Percentiles rank a stretch among this genome's conserved stretches.
phyloP scores from a whole-genome alignment of 163 green algal genomes.

The Trebouxiophyceae sp. region DNA sequence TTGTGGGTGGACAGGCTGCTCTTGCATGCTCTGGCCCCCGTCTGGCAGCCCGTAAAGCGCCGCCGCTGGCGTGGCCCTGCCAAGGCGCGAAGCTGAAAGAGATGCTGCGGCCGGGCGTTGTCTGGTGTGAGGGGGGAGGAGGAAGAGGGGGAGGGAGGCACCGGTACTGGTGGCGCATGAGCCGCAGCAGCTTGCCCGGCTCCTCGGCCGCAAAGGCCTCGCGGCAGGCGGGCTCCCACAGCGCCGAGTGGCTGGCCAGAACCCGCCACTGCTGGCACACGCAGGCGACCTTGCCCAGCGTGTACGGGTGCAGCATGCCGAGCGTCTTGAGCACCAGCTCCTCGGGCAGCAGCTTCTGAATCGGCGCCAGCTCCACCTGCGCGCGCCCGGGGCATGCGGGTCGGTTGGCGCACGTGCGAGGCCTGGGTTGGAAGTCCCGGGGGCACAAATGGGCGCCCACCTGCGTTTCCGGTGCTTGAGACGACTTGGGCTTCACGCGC shows the following conservation, averaged over 20 bases:
- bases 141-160: too few relatives aligned
- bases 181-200: conserved; percentile 5
- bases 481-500: conserved; percentile 8
- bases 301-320: conserved; percentile 31
- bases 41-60: too few relatives aligned
- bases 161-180: conserved; percentile 11
- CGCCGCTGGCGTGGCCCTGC: too few relatives aligned
- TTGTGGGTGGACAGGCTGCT: too few relatives aligned
- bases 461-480: background rate
- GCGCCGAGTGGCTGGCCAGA: conserved; percentile 16
- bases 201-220: conserved; percentile 43
- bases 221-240: conserved; percentile 61
- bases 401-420: background rate
- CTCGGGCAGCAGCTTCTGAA: conserved; percentile 63
- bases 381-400: background rate
- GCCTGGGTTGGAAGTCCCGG: background rate
- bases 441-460: background rate
- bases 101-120: too few relatives aligned
- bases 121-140: too few relatives aligned
- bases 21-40: too few relatives aligned
- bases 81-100: too few relatives aligned
- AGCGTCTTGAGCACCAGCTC: conserved; percentile 61
- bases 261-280: conserved; percentile 62
- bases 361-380: conserved; percentile 34
- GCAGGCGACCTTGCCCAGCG: conserved; percentile 41